Percentiles rank a stretch among this genome's conserved stretches.
phyloP scores from a whole-genome alignment of 2,329 filamentous ascomycete species.

The Karstenula rhodostoma region DNA sequence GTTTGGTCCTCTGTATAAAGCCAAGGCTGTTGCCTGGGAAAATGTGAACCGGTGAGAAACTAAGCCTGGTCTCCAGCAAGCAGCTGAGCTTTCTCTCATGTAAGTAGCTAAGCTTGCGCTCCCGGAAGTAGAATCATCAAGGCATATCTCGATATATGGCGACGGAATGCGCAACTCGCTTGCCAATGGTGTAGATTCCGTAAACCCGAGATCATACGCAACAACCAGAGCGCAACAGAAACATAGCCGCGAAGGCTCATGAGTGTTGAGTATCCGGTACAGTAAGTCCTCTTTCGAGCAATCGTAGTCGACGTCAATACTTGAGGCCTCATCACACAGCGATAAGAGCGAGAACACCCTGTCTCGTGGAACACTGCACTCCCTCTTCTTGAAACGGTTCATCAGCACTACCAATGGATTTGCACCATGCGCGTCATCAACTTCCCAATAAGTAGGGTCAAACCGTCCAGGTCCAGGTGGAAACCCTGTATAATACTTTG shows the following conservation, averaged over 20 bases:
- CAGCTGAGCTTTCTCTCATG: too few species aligned
- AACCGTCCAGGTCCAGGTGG: too few species aligned
- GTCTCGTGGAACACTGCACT: conserved; percentile 12
- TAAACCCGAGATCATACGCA: not conserved
- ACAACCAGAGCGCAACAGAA: not conserved
- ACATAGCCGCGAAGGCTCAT: not conserved
- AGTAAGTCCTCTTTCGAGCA: not conserved
- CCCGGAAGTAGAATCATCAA: too few species aligned
- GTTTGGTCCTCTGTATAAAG: too few species aligned
- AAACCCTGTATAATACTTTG: too few species aligned
- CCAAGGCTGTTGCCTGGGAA: too few species aligned
- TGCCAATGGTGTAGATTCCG: not conserved
- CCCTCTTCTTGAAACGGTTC: not conserved
- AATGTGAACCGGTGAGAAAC: too few species aligned
- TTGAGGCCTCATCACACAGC: not conserved
- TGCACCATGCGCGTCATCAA: not conserved
- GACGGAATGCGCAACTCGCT: not conserved
- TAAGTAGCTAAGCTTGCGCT: too few species aligned
- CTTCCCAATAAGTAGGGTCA: too few species aligned
- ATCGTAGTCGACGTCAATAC: conserved; percentile 9
- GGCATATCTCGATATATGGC: not conserved
- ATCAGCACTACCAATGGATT: not conserved
- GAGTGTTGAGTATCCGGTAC: not conserved
- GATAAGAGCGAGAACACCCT: conserved; percentile 14
- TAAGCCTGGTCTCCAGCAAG: too few species aligned